Base-by-base conservation (phyloP, 2,329 filamentous ascomycete species). In the Alternaria infectoria region DNA sequence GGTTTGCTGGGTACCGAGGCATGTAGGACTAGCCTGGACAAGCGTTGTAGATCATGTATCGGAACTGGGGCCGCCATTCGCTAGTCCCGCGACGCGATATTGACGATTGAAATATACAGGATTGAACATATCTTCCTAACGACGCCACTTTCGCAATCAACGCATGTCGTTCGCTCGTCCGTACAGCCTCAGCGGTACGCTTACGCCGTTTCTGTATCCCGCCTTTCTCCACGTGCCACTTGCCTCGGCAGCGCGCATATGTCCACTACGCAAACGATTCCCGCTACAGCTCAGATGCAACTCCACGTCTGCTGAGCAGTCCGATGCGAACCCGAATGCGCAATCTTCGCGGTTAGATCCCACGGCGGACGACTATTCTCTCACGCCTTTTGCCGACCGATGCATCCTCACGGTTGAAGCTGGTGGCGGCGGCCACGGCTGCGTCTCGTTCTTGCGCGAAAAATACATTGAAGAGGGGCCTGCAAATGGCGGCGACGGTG, bases 401-500 rank as follows among this genome's bases (percentile, higher is more conserved):
- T 94, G 94, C 59, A 88, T 88, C 8, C 81, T 98, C 26, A 91
- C 88, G 0, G 81, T 98, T 4, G 87, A 91, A 71, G 91, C 94
- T 17, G 96, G 96, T 9, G 82, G 85, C 3, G 96, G 96, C 25
- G 96, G 96, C 9, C 90, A 96, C 75, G 96, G 96, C 67, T 99
- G 96, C 76, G 93, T 98, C 54, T 96, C 96, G 0, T 99, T 98
- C 77, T 83, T 96, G 46, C 90, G 95, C 19, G 96, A 99, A 74
- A 95, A 95, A 67, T 98, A 92, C 80, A 86, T 97, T 28, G 88
- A 90, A 47, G 90, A 97, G 68, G 96, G 96, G 0, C 96, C 96
- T 11, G 89, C 96, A 10, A 98, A 99, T 79, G 96, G 96, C 52
- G 96, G 96, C 63, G 93, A 99, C 77, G 96, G 96, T 45, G 96